Percentiles rank a stretch among this genome's conserved stretches.
These are phyloP conservation scores for Colletotrichum brevisporum DNA, from an alignment of 2,329 filamentous ascomycete species.

Conservation along the genomic window DNA sequence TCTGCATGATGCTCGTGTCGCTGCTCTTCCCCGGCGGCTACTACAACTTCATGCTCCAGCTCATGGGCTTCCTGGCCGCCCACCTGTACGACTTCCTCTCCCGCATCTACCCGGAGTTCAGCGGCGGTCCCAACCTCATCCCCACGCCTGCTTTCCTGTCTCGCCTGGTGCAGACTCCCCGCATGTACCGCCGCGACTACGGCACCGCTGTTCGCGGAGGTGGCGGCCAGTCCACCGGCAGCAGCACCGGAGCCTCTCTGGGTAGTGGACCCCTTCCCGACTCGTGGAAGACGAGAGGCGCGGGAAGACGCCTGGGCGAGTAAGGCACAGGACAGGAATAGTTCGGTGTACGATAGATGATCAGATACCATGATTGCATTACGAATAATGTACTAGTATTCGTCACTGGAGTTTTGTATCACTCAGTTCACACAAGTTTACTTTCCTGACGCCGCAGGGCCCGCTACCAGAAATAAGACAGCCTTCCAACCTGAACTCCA, in stretches of 20 bases:
- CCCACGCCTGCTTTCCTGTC: constrained; percentile 81
- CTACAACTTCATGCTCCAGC: constrained; percentile 70
- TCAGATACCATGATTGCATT: constrained; percentile 27
- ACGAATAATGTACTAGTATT: constrained; percentile 38
- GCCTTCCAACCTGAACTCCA: not conserved
- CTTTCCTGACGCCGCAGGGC: not conserved
- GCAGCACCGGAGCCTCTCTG: constrained; percentile 57
- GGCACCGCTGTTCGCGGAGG: constrained; percentile 70
- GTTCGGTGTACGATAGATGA: constrained; percentile 1
- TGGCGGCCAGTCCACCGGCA: constrained; percentile 51
- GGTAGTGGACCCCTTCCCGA: constrained; percentile 69
- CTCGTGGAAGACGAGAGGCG: constrained; percentile 74
- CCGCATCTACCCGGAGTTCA: constrained; percentile 89
- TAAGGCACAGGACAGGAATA: not conserved
- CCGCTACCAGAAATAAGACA: not conserved
- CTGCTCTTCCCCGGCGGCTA: constrained; percentile 75
- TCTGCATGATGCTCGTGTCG: constrained; percentile 81
- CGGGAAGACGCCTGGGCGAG: constrained; percentile 73
- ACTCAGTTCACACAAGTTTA: not conserved
- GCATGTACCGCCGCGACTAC: constrained; percentile 66
- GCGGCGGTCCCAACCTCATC: constrained; percentile 83
- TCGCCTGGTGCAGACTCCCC: constrained; percentile 71
- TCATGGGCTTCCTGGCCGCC: constrained; percentile 86
- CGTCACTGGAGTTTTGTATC: constrained; percentile 22
- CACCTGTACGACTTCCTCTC: constrained; percentile 94